Evolutionary conservation across 208 protist species (phyloP).

Genomic region (Acanthamoeba healyi): DNA sequence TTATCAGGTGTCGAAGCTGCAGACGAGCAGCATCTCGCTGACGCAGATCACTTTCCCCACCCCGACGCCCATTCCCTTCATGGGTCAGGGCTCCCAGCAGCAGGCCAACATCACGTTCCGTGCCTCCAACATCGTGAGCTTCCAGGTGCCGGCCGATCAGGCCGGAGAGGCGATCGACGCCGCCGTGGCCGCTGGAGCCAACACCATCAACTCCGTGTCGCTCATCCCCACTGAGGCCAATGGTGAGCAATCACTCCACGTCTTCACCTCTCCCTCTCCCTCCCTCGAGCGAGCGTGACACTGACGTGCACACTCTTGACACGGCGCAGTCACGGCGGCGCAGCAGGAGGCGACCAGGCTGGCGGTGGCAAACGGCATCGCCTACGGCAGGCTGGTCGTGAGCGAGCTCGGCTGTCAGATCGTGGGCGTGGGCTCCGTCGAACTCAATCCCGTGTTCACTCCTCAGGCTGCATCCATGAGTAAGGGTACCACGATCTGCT

Average conservation of each 20-base stretch:
- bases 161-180: conserved; percentile 46
- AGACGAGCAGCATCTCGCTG: conserved; percentile 51
- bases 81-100: not conserved
- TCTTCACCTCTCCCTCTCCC: too few relatives aligned
- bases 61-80: not conserved
- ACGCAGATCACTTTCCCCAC: not conserved
- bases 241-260: not conserved
- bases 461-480: not conserved
- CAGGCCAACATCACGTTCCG: not conserved
- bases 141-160: not conserved
- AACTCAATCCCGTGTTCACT: not conserved
- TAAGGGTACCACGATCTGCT: not conserved
- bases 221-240: not conserved
- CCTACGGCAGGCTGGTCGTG: not conserved
- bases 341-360: conserved; percentile 6
- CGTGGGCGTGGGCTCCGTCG: not conserved
- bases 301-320: not conserved
- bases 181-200: conserved; percentile 46
- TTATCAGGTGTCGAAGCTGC: not conserved
- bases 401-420: not conserved
- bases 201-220: conserved; percentile 40
- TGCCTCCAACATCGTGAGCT: conserved; percentile 23
- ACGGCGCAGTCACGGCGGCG: not conserved
- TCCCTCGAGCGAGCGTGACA: too few relatives aligned
- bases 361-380: not conserved